Evolutionary conservation across 1,284 basidiomycete genomes (phyloP).

Genomic region (Taiwanofungus camphoratus): DNA sequence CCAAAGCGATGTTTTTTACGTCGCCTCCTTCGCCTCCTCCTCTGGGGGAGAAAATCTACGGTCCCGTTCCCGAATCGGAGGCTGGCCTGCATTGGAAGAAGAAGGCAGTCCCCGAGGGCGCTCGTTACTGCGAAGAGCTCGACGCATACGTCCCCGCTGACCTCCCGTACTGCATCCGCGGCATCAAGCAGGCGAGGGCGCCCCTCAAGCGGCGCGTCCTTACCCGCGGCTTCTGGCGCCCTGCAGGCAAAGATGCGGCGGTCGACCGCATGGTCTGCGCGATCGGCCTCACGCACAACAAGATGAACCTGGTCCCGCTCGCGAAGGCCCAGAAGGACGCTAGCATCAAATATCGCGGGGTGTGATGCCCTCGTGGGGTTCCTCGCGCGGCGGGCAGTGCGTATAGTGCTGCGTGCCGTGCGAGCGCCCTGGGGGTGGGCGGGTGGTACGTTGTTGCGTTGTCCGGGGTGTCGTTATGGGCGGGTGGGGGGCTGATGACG

Average conservation of each 20-base stretch:
- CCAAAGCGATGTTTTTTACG: not conserved
- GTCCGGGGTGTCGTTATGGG: not conserved
- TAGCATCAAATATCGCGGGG: slow-evolving; percentile 7
- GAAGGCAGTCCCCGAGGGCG: slow-evolving; percentile 3
- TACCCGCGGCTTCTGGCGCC: slow-evolving; percentile 3
- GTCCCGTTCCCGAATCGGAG: slow-evolving; percentile 1
- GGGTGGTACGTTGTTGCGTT: not conserved
- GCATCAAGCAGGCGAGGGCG: slow-evolving; percentile 6
- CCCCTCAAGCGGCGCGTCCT: slow-evolving; percentile 5
- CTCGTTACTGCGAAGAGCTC: slow-evolving; percentile 14
- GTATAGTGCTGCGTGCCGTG: slow-evolving; percentile 1
- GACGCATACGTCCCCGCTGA: slow-evolving; percentile 10
- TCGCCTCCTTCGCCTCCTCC: not conserved
- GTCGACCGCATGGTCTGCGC: slow-evolving; percentile 6
- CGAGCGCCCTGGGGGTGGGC: not conserved
- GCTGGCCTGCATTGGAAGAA: not conserved
- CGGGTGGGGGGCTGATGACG: slow-evolving; percentile 3
- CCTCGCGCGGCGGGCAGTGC: not conserved
- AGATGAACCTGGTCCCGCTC: slow-evolving; percentile 10
- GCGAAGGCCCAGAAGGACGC: slow-evolving; percentile 7
- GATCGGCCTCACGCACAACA: slow-evolving; percentile 11
- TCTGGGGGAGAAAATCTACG: not conserved
- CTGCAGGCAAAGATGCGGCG: not conserved
- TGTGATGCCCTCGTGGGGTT: not conserved
- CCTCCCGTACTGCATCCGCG: slow-evolving; percentile 13